Base-by-base conservation (phyloP, 352 stramenopile genomes). In the Lagenidium giganteum region DNA sequence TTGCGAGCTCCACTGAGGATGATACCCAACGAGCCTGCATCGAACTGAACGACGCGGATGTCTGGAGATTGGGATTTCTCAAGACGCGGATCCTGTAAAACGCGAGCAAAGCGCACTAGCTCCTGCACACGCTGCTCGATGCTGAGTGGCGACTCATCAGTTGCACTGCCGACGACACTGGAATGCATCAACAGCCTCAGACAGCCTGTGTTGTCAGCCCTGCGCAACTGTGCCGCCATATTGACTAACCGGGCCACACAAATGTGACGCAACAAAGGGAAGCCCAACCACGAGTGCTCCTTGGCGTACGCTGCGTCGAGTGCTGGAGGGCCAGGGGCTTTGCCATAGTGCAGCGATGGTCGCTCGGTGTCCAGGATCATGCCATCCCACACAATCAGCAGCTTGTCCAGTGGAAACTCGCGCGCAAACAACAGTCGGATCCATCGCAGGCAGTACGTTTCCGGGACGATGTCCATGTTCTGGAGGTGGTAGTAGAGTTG, bases 371-470 rank as follows among this genome's bases (percentile, higher is more conserved):
- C 67, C 26, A 66, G 22, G 36, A 93, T 79, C 49, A 93, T 75
- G 4, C 66, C 75, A 54, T 87, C 68, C 77, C 80, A 93, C 2
- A 93, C 41, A 18, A 51, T 51, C 11, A 93, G 27, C 3, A 88
- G 38, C 20, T 84, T 65, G 8, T 82, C 56, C 29, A 93, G 64
- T 3, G 55, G 57, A 30, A 83, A 93, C 47, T 93, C 81, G 1
- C 81, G 68, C n/a, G 76, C 76, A 32, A 93, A 79, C 1, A 93
- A 39, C 20, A 93, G 62, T 1, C 81, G 81, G 13, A 90, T 68
- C 81, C 81, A 93, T 8, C 81, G 66, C 14, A 91, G 54, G 22
- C 81, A 90, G 53, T 93, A 90, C 24, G 76, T 90, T 42, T 91
- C 76, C 1, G 81, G 81, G 0, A 84, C 61, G 37, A 91, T 87